phyloP scores from a whole-genome alignment of 441 rosid species.

The Pelargonium australe region DNA sequence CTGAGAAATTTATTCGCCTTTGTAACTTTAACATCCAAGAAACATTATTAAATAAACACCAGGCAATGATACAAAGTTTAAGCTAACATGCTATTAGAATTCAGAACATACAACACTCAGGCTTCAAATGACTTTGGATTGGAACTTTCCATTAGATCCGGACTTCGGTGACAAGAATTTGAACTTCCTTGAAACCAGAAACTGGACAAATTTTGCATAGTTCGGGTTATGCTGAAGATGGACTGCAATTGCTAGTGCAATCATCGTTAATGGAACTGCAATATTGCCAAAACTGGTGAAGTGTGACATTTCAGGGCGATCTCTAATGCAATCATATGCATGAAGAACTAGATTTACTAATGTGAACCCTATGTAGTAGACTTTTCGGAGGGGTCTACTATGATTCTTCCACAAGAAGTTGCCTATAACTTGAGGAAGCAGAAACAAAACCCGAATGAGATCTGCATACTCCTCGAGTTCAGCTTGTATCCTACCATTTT shows the following conservation, averaged over 20 bases:
- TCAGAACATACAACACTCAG: too few relatives aligned
- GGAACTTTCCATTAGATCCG: too few relatives aligned
- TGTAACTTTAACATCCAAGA: too few relatives aligned
- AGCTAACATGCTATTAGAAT: too few relatives aligned
- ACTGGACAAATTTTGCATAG: too few relatives aligned
- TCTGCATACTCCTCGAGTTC: not conserved
- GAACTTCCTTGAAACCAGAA: not conserved
- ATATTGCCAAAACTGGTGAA: not conserved
- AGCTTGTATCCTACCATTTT: too few relatives aligned
- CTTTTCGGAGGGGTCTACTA: constrained; percentile 15
- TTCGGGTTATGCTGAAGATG: constrained; percentile 13
- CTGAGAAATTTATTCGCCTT: too few relatives aligned
- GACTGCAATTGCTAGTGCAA: constrained; percentile 9
- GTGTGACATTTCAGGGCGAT: constrained; percentile 8
- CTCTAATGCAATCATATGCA: not conserved
- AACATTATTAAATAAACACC: too few relatives aligned
- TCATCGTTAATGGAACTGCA: not conserved
- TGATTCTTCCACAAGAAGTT: constrained; percentile 11
- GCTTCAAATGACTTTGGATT: too few relatives aligned
- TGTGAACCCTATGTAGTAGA: constrained; percentile 18
- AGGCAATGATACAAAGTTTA: too few relatives aligned
- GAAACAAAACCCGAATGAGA: constrained; percentile 3
- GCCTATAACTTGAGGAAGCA: constrained; percentile 17
- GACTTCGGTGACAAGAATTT: not conserved
- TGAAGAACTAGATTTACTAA: constrained; percentile 5